Conservation (phyloP, 169 alveolate species). For the Babesia divergens region DNA sequence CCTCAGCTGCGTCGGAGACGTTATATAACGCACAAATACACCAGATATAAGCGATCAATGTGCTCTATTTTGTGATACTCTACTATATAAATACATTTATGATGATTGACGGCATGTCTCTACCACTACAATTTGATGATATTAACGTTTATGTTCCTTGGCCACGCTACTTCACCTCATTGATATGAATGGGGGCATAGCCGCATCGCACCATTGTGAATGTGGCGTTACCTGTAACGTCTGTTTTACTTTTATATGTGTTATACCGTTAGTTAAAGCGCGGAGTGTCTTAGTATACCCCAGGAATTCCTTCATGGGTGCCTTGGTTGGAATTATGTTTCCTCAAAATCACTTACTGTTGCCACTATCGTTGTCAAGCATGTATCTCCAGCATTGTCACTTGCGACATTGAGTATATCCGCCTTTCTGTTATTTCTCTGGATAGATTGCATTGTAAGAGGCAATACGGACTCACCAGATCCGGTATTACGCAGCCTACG, state of each 20-base stretch:
- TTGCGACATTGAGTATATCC: not conserved
- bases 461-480: slow-evolving; percentile 8
- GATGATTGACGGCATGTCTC: too few relatives aligned
- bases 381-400: not conserved
- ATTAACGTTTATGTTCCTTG: too few relatives aligned
- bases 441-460: not conserved
- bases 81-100: too few relatives aligned
- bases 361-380: slow-evolving; percentile 8
- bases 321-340: not conserved
- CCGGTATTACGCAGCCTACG: slow-evolving; percentile 23
- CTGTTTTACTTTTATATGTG: not conserved
- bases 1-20: too few relatives aligned
- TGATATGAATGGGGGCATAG: not conserved
- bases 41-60: too few relatives aligned
- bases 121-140: too few relatives aligned
- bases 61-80: too few relatives aligned
- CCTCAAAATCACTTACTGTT: not conserved
- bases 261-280: slow-evolving; percentile 24
- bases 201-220: slow-evolving; percentile 30
- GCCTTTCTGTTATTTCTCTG: slow-evolving; percentile 25
- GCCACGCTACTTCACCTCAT: not conserved
- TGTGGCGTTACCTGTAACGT: slow-evolving; percentile 30
- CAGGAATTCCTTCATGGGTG: slow-evolving; percentile 30
- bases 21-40: too few relatives aligned
- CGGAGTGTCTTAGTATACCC: slow-evolving; percentile 35